Evolutionary conservation across 2,329 filamentous ascomycete genomes (phyloP).

Genomic region (Colletotrichum camelliae): DNA sequence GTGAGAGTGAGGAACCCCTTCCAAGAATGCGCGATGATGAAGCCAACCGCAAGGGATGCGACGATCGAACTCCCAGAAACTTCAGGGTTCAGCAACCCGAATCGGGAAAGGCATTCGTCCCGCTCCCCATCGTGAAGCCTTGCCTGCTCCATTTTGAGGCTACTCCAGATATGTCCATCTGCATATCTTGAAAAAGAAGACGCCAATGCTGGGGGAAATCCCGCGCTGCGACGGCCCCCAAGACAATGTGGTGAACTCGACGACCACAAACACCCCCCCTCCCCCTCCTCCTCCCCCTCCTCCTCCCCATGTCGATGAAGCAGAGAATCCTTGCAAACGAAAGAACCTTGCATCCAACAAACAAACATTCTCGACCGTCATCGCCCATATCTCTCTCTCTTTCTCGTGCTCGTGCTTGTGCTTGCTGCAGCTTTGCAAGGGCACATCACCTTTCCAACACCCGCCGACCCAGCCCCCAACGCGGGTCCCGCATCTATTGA

Average conservation of each 20-base stretch:
- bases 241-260: background rate
- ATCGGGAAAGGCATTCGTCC: slow-evolving; percentile 6
- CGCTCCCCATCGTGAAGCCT: background rate
- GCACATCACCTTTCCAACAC: background rate
- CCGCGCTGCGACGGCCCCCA: background rate
- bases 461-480: background rate
- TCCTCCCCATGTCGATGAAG: background rate
- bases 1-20: background rate
- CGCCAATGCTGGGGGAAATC: background rate
- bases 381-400: background rate
- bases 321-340: background rate
- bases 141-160: background rate
- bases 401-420: background rate
- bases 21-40: background rate
- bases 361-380: background rate
- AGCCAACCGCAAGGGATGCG: background rate
- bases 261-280: background rate
- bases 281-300: background rate
- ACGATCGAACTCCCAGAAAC: background rate
- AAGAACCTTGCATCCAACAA: background rate
- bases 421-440: background rate
- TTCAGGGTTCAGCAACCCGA: background rate
- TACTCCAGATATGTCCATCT: background rate
- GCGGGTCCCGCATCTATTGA: background rate
- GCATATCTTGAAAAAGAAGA: background rate